phyloP scores from a whole-genome alignment of 331 rosid genomes.

The Rosa hybrid region DNA sequence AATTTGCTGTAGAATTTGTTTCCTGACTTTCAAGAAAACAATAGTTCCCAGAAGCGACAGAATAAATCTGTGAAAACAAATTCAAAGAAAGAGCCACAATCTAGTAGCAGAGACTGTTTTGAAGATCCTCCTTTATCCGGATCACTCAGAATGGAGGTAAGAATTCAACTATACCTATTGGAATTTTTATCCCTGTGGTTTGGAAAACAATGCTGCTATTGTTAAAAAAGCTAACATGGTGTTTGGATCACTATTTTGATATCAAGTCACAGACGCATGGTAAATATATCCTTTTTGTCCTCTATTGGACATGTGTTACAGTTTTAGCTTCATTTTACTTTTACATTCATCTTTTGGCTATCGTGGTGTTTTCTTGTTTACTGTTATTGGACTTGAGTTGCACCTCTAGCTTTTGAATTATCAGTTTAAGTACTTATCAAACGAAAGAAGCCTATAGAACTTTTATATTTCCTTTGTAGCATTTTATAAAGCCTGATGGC shows the following conservation, averaged over 20 bases:
- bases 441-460: not conserved
- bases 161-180: not conserved
- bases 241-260: not conserved
- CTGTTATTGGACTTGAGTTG: constrained; percentile 2
- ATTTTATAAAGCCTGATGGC: constrained; percentile 1
- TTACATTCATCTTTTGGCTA: constrained; percentile 8
- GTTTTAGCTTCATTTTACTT: not conserved
- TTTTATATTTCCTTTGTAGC: not conserved
- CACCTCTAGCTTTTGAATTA: not conserved
- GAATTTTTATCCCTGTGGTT: not conserved
- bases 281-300: not conserved
- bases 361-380: not conserved
- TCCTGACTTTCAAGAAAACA: constrained; percentile 19
- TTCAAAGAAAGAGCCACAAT: constrained; percentile 26
- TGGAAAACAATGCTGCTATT: not conserved
- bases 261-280: not conserved
- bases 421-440: not conserved
- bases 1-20: constrained; percentile 26
- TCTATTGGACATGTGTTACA: not conserved
- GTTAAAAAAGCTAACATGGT: not conserved
- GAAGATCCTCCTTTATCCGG: constrained; percentile 30
- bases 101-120: constrained; percentile 24
- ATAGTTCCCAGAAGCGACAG: constrained; percentile 22
- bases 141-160: constrained; percentile 23
- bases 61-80: constrained; percentile 15